Conservation (phyloP, 495 filamentous ascomycete species). For the Penicillium egyptiacum region DNA sequence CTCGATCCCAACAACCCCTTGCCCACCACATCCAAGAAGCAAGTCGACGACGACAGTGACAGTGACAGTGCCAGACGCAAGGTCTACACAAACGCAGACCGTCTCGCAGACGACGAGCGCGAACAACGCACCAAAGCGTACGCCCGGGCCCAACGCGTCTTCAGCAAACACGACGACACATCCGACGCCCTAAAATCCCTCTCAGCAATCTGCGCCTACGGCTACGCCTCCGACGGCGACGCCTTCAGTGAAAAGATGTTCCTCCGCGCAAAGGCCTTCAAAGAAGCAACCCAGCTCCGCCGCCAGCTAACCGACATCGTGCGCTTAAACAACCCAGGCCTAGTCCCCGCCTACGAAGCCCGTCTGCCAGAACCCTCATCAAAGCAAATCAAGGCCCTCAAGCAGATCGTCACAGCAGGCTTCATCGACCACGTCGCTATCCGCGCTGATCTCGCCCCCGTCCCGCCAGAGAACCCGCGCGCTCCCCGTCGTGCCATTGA, state of each 20-base stretch:
- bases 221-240: conserved; percentile 68
- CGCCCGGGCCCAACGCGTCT: conserved; percentile 71
- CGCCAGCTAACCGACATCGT: conserved; percentile 80
- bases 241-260: conserved; percentile 80
- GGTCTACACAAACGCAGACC: conserved; percentile 64
- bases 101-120: conserved; percentile 65
- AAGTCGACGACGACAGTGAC: conserved; percentile 39
- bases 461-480: conserved; percentile 65
- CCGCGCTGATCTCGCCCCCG: conserved; percentile 78
- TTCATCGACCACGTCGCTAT: conserved; percentile 97
- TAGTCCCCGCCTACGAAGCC: conserved; percentile 57
- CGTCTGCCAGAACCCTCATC: conserved; percentile 67
- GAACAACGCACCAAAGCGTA: conserved; percentile 67
- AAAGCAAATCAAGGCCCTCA: conserved; percentile 75
- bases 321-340: conserved; percentile 67
- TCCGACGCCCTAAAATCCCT: conserved; percentile 90
- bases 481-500: conserved; percentile 81
- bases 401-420: conserved; percentile 86
- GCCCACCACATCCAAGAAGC: conserved; percentile 6
- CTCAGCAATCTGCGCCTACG: conserved; percentile 78
- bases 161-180: conserved; percentile 76
- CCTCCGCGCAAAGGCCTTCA: conserved; percentile 78
- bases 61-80: conserved; percentile 24
- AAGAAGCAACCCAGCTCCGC: conserved; percentile 80
- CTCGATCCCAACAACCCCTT: conserved; percentile 50